A percentile compares a stretch with the other conserved stretches of the same genome.
Evolutionary conservation across 106 monocot species (phyloP).

Genomic region (Posidonia australis): DNA sequence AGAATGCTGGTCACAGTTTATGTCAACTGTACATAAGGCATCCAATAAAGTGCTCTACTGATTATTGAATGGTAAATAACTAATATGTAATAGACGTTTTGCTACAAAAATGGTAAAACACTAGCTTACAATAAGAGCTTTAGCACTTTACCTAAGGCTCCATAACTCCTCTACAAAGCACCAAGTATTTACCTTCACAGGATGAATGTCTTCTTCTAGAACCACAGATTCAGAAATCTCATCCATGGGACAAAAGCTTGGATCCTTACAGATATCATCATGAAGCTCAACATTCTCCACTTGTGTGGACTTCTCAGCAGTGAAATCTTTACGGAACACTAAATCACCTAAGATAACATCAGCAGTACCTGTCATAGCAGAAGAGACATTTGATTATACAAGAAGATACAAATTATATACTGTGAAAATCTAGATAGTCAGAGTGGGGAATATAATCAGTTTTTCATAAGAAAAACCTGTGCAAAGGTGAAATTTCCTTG

Average conservation of each 20-base stretch:
- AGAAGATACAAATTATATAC: not conserved
- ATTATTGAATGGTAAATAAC: too few relatives aligned
- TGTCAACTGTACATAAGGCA: too few relatives aligned
- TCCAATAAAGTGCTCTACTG: too few relatives aligned
- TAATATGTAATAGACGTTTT: too few relatives aligned
- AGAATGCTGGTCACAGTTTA: too few relatives aligned
- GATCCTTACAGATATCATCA: slow-evolving; percentile 28
- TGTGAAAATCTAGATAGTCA: not conserved
- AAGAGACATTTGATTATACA: not conserved
- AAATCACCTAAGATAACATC: slow-evolving; percentile 81
- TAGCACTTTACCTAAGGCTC: not conserved
- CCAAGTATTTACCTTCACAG: slow-evolving; percentile 42
- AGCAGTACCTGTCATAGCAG: slow-evolving; percentile 34
- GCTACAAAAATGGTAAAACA: too few relatives aligned
- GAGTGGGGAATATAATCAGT: too few relatives aligned
- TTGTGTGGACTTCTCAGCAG: slow-evolving; percentile 18
- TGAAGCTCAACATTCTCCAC: slow-evolving; percentile 28
- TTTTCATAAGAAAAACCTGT: too few relatives aligned
- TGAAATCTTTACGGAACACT: slow-evolving; percentile 56
- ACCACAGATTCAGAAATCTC: slow-evolving; percentile 31
- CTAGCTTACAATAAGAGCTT: too few relatives aligned
- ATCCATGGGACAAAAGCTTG: slow-evolving; percentile 16
- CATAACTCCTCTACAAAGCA: not conserved
- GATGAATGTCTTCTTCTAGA: slow-evolving; percentile 42
- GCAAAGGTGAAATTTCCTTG: too few relatives aligned